Evolutionary conservation across 139 green algal species (phyloP), one percentile per base, ranked within the genome.

Genomic region (Picochlorum sp.): DNA sequence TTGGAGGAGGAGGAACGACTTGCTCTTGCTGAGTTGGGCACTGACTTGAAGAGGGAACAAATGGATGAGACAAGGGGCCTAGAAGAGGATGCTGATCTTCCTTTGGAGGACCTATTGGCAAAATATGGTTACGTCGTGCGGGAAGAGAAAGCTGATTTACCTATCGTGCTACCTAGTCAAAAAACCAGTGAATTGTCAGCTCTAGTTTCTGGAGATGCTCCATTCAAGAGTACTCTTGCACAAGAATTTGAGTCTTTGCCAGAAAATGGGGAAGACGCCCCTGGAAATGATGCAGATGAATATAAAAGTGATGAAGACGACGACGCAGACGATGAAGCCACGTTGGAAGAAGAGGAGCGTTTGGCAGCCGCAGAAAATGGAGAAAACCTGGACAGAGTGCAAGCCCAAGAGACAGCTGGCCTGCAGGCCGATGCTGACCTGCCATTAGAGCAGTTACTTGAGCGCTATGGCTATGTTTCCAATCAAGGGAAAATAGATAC

Each of bases 401-500:
- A 68, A 26, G 68, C 44, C 3, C 61, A 69, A 22, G 89, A 96
- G 75, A 36, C 86, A 28, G 68, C 72, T 37, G 88, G 49, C 2
- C 74, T 97, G 41, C 71, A 70, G 30, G 70, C 69, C 2, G 89
- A 97, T 50, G 77, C 76, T 5, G 82, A 96, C 7, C 49, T 97
- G 51, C 76, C 90, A 0, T 53, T 97, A 1, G 89, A 96, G 47
- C 55, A 93, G 69, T 64, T 96, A 49, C 72, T 97, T 60, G 73
- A 72, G 1, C 52, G 59, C 25, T 95, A 88, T 64, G 74, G 74
- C 30, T 71, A 69, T 47, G 67, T 67, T 39, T 26, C 53, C 7
- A 30, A 30, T 0, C 22, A 8, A 26, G 51, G 14, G 18, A 47
- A 47, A 22, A 16, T 60, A 33, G 55, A 72, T 50, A 65, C 22